Evolutionary conservation across 2,329 filamentous ascomycete genomes (phyloP), one percentile per base, ranked within the genome.

Genomic region (Taxawa tesnikishii): DNA sequence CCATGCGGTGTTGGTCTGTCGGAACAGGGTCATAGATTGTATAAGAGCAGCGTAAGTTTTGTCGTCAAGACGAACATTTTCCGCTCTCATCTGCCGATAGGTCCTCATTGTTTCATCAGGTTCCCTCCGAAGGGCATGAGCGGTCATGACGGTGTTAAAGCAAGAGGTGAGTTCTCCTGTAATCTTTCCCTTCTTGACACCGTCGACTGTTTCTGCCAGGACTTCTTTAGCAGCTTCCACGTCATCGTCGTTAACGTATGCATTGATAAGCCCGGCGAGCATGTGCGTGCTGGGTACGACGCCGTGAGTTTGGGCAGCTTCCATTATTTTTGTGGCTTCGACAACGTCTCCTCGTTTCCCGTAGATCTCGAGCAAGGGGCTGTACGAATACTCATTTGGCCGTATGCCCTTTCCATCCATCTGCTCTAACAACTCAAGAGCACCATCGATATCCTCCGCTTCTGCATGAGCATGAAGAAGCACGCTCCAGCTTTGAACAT

Each of bases 141-240:
- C 72, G 34, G 69, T 65, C 4, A 94, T 60, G 18, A 94, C 58
- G 32, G 73, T 66, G 48, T 94, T 94, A 82, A 83, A 94, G 48
- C 84, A 72, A 18, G 66, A 61, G 2, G 75, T 75, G 14, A 68
- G 60, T 2, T 66, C 60, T 1, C 73, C 66, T 12, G 63, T 50
- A 1, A 73, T 50, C 10, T 62, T 30, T 2, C 58, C 38, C 65
- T 61, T 9, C 56, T 54, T 14, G 2, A 44, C 36, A 16, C 47
- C 36, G 32, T 32, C 17, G 14, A 75, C 60, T 18, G 74, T 67
- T 27, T 69, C 67, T 29, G 68, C 49, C 18, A 76, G 72, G 29
- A 83, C 59, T 24, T 58, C 58, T 33, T 60, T 49, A 5, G 63
- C 63, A 26, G 48, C 45, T 14, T 56, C 46, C 2, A 55, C 23